Conservation (phyloP, 139 green algal species). For the Chlamydomonas asymmetrica region DNA sequence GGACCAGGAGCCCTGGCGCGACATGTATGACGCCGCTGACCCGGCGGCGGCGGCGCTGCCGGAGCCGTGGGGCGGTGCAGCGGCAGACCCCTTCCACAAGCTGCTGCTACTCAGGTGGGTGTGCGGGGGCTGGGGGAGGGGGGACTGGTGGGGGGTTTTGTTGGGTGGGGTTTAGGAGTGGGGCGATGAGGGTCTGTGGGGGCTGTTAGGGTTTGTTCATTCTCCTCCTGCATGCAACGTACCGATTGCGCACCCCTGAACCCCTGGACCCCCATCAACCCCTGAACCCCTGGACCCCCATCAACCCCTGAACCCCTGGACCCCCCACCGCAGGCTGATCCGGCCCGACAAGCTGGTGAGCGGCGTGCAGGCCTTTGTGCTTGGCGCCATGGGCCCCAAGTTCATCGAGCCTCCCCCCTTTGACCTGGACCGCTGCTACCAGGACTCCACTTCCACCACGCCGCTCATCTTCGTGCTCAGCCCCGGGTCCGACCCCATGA, state of each 20-base stretch:
- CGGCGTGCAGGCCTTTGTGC: constrained; percentile 54
- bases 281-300: no score
- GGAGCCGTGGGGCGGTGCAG: constrained; percentile 50
- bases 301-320: constrained; percentile 34
- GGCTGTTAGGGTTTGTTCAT: no score
- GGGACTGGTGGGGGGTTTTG: no score
- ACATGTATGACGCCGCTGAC: constrained; percentile 58
- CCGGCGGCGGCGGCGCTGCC: constrained; percentile 42
- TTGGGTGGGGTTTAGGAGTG: no score
- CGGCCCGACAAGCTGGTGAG: constrained; percentile 69
- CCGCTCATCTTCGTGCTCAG: constrained; percentile 76
- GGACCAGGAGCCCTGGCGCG: constrained; percentile 34
- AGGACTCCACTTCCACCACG: constrained; percentile 59
- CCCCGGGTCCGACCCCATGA: constrained; percentile 54
- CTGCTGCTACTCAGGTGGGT: constrained; percentile 54
- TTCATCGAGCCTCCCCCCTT: constrained; percentile 71
- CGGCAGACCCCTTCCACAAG: constrained; percentile 58
- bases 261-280: no score
- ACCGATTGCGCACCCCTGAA: not conserved
- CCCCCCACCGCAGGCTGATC: constrained; percentile 51
- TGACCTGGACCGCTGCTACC: constrained; percentile 62
- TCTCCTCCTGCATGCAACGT: no score
- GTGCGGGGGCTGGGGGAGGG: no score
- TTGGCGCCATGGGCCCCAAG: constrained; percentile 58
- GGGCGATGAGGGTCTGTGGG: no score